Conservation (phyloP, 495 filamentous ascomycete species). For the Lophiotrema nucula region DNA sequence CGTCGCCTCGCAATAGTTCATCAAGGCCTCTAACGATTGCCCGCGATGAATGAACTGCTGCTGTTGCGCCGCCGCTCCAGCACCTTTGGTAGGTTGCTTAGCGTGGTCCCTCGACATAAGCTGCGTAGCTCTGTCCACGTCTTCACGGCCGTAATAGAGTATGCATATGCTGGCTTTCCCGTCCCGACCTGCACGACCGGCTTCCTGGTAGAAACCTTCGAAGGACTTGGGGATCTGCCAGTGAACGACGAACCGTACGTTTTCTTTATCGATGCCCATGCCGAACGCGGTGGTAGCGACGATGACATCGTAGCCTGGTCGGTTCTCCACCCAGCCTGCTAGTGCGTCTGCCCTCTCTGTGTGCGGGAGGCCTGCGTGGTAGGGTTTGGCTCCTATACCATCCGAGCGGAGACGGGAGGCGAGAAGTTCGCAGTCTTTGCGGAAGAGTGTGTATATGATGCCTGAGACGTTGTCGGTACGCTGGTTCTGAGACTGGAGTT, state of each 20-base stretch:
- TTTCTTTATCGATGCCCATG: slow-evolving; percentile 95
- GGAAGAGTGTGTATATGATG: slow-evolving; percentile 84
- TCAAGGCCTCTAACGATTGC: slow-evolving; percentile 49
- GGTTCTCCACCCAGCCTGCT: slow-evolving; percentile 71
- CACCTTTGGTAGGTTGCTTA: slow-evolving; percentile 19
- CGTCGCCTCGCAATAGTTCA: slow-evolving; percentile 78
- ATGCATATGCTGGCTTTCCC: slow-evolving; percentile 82
- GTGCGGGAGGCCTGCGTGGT: slow-evolving; percentile 64
- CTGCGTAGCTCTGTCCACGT: slow-evolving; percentile 66
- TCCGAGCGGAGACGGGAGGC: slow-evolving; percentile 60
- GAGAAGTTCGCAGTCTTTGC: slow-evolving; percentile 72
- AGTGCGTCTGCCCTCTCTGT: slow-evolving; percentile 63
- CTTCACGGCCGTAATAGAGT: slow-evolving; percentile 82
- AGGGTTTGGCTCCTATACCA: slow-evolving; percentile 67
- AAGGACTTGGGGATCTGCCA: slow-evolving; percentile 91
- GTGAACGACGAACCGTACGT: slow-evolving; percentile 90
- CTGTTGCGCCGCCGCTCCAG: slow-evolving; percentile 43
- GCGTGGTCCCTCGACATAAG: slow-evolving; percentile 38
- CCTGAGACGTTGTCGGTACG: slow-evolving; percentile 68
- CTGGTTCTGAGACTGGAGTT: slow-evolving; percentile 52
- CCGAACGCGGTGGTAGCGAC: slow-evolving; percentile 95
- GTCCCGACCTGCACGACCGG: slow-evolving; percentile 85
- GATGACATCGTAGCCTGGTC: slow-evolving; percentile 78
- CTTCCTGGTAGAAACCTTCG: slow-evolving; percentile 95
- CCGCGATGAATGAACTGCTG: slow-evolving; percentile 47